These are phyloP conservation scores for Aegilops tauschii DNA, from an alignment of 176 grass and related monocot genomes.

Conservation along the genomic window DNA sequence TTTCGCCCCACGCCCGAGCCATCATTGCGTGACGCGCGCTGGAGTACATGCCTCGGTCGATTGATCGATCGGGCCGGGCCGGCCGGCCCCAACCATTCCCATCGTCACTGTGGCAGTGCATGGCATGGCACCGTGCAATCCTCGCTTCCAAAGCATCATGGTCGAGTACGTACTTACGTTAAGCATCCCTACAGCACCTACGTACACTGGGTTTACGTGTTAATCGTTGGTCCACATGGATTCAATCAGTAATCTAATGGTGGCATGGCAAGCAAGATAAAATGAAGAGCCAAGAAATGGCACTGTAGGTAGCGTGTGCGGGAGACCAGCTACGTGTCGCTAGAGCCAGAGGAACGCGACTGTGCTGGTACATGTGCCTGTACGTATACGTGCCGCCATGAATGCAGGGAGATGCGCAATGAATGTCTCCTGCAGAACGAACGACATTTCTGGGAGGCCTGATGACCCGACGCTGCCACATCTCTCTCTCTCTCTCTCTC, in stretches of 20 bases:
- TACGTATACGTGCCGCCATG: conserved; percentile 14
- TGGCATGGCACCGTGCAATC: neutral
- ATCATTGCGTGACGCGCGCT: conserved; percentile 19
- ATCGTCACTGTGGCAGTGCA: neutral
- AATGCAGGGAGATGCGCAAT: conserved; percentile 41
- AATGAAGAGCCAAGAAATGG: neutral
- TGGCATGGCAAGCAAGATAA: neutral
- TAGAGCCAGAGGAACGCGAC: neutral
- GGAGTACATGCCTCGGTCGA: neutral
- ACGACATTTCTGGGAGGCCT: conserved; percentile 53
- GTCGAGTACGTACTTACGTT: neutral
- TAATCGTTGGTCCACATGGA: neutral
- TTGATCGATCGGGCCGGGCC: neutral
- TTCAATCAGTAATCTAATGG: neutral
- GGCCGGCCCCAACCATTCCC: neutral
- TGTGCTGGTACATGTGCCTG: neutral
- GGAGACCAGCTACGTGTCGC: neutral
- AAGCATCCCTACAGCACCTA: neutral
- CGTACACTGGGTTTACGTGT: neutral
- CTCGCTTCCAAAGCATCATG: neutral
- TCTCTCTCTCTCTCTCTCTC: neutral
- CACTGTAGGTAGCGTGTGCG: conserved; percentile 24
- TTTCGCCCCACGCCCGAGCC: neutral
- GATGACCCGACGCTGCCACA: neutral
- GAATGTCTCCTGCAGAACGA: conserved; percentile 55